Base-by-base conservation (phyloP, 2,329 filamentous ascomycete genomes). In the Penicillium concentricum region DNA sequence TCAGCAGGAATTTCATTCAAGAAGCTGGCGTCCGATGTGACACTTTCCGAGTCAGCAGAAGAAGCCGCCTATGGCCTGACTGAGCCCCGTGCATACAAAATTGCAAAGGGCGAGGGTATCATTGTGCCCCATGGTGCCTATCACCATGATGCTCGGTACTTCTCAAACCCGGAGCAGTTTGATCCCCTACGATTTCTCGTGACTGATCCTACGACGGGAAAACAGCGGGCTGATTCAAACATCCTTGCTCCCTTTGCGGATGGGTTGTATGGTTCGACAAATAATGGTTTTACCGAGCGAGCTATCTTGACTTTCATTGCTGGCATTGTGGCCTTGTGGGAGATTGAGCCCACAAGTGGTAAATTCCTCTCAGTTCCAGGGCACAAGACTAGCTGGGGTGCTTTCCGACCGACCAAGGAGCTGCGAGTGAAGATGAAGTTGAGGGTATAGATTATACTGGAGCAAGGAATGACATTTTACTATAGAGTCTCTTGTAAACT, bases 261-360 rank as follows among this genome's bases (percentile, higher is more conserved):
- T 9, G 82, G 80, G 5, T 59, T 72, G 26, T 72, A 73, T 20
- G 79, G 80, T 61, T 82, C 80, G 58, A 82, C 82, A 66, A 80
- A 80, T 3, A 73, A 79, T 13, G 69, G 72, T 2, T 81, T 84
- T 58, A 81, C 79, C 3, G 78, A 83, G 63, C 74, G 78, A 46
- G 76, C 81, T 63, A 76, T 79, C 18, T 61, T 86, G 42, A 69
- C 78, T 24, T 79, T 83, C 43, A 76, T 78, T 1, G 82, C 82
- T 16, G 77, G 79, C 1, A 76, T 86, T 22, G 65, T 86, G 20
- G 73, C 77, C 6, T 75, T 83, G 63, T 87, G 83, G 82, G 80
- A 86, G 42, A 78, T 86, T 56, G 72, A 81, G 52, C 76, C 81
- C 0, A 75, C 72, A 0, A 69, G 69, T 46, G 75, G 76, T 16